These are phyloP conservation scores for Aegilops tauschii DNA, from an alignment of 176 grass and related monocot genomes.

Conservation along the genomic window DNA sequence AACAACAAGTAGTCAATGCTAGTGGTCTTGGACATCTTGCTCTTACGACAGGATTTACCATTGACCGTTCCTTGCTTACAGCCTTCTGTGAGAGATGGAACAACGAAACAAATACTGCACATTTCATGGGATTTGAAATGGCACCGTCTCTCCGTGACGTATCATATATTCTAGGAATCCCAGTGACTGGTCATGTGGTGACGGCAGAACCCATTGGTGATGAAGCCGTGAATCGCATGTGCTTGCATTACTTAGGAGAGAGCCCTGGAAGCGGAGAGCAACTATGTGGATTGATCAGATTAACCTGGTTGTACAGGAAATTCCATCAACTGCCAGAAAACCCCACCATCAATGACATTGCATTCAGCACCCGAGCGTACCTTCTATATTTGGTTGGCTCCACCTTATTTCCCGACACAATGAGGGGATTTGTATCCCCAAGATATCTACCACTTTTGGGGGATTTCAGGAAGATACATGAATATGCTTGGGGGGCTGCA, in stretches of 20 bases:
- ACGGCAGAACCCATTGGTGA: conserved; percentile 46
- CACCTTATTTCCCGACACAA: conserved; percentile 59
- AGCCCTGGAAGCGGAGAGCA: conserved; percentile 56
- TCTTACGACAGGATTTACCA: conserved; percentile 60
- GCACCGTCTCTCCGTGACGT: conserved; percentile 54
- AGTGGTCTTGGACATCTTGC: conserved; percentile 66
- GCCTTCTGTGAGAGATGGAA: conserved; percentile 62
- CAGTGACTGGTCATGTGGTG: conserved; percentile 57
- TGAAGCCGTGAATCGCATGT: conserved; percentile 57
- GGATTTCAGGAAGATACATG: conserved; percentile 52
- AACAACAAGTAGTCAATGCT: conserved; percentile 53
- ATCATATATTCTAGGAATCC: conserved; percentile 61
- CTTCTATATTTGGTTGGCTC: conserved; percentile 61
- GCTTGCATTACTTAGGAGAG: conserved; percentile 52
- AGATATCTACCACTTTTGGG: conserved; percentile 52
- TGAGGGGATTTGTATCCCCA: conserved; percentile 60
- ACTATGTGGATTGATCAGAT: conserved; percentile 56
- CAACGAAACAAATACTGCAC: conserved; percentile 61
- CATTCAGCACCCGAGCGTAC: conserved; percentile 55
- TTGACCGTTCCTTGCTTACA: conserved; percentile 59
- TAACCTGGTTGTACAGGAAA: conserved; percentile 62
- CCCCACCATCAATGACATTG: conserved; percentile 46
- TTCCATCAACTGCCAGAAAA: conserved; percentile 53
- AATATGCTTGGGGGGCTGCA: conserved; percentile 60
- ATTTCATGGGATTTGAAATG: conserved; percentile 64